A percentile compares a stretch with the other conserved stretches of the same genome.
phyloP scores from a whole-genome alignment of 2,329 filamentous ascomycete genomes.

The Aspergillus fischeri region DNA sequence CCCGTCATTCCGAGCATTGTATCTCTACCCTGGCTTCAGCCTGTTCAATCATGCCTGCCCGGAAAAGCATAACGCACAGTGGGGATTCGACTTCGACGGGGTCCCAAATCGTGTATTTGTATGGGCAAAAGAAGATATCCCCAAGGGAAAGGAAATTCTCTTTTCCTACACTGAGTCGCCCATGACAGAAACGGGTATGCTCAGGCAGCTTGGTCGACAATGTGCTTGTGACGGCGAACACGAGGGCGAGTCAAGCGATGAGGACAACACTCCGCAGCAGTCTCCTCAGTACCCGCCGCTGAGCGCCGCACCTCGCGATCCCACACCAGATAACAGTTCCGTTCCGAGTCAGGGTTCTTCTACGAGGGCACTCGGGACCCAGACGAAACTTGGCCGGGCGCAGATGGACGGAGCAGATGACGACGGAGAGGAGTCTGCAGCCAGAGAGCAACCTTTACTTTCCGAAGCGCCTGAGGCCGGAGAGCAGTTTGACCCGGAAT shows the following conservation, averaged over 20 bases:
- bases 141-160: slow-evolving; percentile 23
- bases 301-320: not conserved
- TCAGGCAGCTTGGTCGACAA: slow-evolving; percentile 12
- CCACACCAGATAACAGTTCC: not conserved
- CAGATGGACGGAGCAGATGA: not conserved
- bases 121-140: slow-evolving; percentile 23
- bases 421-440: not conserved
- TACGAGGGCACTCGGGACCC: not conserved
- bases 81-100: slow-evolving; percentile 22
- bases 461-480: no score
- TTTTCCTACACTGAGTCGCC: slow-evolving; percentile 17
- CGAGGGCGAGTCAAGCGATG: not conserved
- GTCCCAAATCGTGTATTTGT: slow-evolving; percentile 29
- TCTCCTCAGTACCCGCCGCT: not conserved
- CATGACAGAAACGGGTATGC: slow-evolving; percentile 1
- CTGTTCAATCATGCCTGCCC: slow-evolving; percentile 30
- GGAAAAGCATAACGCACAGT: slow-evolving; percentile 22
- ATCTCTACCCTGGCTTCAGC: slow-evolving; percentile 30
- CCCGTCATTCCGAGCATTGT: slow-evolving; percentile 25
- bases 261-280: not conserved
- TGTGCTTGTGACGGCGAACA: slow-evolving; percentile 11
- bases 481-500: not conserved
- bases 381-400: not conserved
- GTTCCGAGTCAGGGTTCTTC: not conserved
- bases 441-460: not conserved